Base-by-base conservation (phyloP, 345 rosid genomes). In the Euphorbia tirucalli region DNA sequence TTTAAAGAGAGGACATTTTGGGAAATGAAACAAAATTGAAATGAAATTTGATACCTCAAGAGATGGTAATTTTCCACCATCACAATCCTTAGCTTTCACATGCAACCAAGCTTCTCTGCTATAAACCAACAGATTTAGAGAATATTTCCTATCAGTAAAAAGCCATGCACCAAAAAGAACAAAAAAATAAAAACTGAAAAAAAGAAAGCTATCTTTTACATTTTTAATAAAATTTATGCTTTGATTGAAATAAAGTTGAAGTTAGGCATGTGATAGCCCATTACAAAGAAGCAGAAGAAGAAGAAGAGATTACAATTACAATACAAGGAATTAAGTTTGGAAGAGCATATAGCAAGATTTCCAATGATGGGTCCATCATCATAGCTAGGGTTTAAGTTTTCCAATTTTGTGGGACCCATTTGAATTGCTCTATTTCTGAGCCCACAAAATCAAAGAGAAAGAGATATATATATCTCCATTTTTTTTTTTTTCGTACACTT, bases 41-140 rank as follows among this genome's bases (percentile, higher is more conserved):
- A 35, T 46, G 52, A 19, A 66, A 31, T 28, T 11, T 50, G 69
- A 83, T 89, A 95, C 99, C 98, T 92, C 88, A 78, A 88, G 78
- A 77, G 97, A 84, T 22, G 82, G 81, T 63, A 88, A 74, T 74
- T 73, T 87, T 81, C 77, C 89, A 73, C 75, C 72, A 56, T 56
- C 28, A 68, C 86, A 84, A 77, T 90, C 89, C 84, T 86, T 87
- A 69, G 84, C 67, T 81, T 85, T 90, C 74, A 85, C 93, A 87
- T 89, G 89, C 89, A 95, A 78, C 94, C 94, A 92, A 84, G 90
- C 91, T 83, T 92, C 96, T 86, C 97, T 95, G 94, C 78, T 79
- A 76, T 65, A 76, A 84, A 75, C 71, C 79, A 80, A 79, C 72
- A 79, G 66, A 77, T 58, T 48, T 75, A 81, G 81, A 81, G 83